Conservation (phyloP, 768 basidiomycete genomes). For the Lenzites betulinus region DNA sequence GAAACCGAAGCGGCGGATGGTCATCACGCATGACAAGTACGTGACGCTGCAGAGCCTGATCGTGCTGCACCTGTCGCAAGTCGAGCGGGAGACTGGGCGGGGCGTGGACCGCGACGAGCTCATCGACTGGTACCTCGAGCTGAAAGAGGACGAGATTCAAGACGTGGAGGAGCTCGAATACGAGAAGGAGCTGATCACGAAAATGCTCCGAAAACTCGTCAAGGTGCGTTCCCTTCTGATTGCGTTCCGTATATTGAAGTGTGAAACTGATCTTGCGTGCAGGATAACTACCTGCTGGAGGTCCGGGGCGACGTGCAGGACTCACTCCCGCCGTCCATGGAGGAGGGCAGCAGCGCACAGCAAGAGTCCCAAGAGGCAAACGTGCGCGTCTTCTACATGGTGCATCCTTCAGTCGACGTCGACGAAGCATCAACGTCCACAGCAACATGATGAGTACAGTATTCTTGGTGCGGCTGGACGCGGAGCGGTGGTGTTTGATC, state of each 20-base stretch:
- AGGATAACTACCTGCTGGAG: slow-evolving; percentile 88
- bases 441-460: slow-evolving; percentile 7
- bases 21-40: slow-evolving; percentile 96
- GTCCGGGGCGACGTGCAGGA: slow-evolving; percentile 83
- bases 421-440: slow-evolving; percentile 47
- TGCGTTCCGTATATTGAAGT: neutral
- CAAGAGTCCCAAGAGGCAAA: slow-evolving; percentile 50
- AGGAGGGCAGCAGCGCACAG: slow-evolving; percentile 51
- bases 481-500: neutral
- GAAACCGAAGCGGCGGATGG: slow-evolving; percentile 70
- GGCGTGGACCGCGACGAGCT: slow-evolving; percentile 90
- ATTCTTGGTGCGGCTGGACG: neutral
- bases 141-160: slow-evolving; percentile 79
- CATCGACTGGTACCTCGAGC: slow-evolving; percentile 96
- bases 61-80: slow-evolving; percentile 75
- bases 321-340: slow-evolving; percentile 63
- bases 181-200: slow-evolving; percentile 87
- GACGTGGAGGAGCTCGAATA: slow-evolving; percentile 87
- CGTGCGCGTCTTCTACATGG: slow-evolving; percentile 82
- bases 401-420: slow-evolving; percentile 84
- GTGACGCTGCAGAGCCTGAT: slow-evolving; percentile 87
- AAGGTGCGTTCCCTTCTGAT: slow-evolving; percentile 57
- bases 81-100: slow-evolving; percentile 71
- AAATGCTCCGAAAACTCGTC: slow-evolving; percentile 86
- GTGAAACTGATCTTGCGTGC: neutral